Evolutionary conservation across 106 monocot genomes (phyloP).

Genomic region (Allium cepa): DNA sequence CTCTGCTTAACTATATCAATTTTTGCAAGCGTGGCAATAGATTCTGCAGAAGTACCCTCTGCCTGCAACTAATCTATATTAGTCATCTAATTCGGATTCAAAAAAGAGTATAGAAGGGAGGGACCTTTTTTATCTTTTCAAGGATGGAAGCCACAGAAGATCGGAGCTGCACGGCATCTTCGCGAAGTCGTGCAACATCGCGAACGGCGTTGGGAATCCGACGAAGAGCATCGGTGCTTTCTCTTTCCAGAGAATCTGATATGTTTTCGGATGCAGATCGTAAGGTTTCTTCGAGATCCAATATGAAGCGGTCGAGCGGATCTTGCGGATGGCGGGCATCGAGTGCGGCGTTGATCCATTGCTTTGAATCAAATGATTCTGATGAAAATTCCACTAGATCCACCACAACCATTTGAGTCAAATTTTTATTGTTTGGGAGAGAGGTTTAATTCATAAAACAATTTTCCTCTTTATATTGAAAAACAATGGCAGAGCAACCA

Average conservation of each 20-base stretch:
- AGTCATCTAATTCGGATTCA: background rate
- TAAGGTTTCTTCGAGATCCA: constrained; percentile 87
- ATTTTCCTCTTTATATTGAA: too few relatives aligned
- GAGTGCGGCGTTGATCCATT: constrained; percentile 95
- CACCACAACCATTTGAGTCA: constrained; percentile 74
- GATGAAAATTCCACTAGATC: constrained; percentile 80
- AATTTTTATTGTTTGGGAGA: too few relatives aligned
- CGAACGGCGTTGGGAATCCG: constrained; percentile 77
- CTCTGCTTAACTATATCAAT: constrained; percentile 87
- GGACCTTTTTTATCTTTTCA: constrained; percentile 63
- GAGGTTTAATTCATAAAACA: too few relatives aligned
- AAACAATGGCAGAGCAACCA: too few relatives aligned
- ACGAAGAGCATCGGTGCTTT: constrained; percentile 73
- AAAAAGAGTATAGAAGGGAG: background rate
- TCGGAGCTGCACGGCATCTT: constrained; percentile 75
- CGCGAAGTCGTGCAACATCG: constrained; percentile 79
- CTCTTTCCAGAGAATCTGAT: constrained; percentile 69
- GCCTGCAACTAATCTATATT: constrained; percentile 33
- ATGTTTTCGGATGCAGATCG: constrained; percentile 76
- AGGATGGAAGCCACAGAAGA: constrained; percentile 68
- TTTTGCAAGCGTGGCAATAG: constrained; percentile 72
- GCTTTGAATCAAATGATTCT: constrained; percentile 83
- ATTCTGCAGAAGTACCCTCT: constrained; percentile 80
- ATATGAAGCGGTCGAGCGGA: constrained; percentile 63
- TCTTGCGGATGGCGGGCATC: constrained; percentile 74